Evolutionary conservation across 768 basidiomycete species (phyloP).

Genomic region (Russula olivacea): DNA sequence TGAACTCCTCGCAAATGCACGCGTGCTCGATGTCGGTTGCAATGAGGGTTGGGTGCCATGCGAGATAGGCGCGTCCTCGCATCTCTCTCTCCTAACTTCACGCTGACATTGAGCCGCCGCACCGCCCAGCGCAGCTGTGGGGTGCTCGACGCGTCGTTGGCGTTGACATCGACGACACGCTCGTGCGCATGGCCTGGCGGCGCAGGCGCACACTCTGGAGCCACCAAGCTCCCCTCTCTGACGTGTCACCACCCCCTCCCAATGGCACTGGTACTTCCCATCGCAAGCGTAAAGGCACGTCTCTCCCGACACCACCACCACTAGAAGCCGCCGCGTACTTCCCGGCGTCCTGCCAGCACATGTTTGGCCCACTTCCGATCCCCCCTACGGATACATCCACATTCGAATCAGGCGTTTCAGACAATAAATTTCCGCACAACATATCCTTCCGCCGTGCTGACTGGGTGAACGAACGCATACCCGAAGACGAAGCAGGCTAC

Average conservation of each 20-base stretch:
- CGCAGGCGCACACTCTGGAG: slow-evolving; percentile 68
- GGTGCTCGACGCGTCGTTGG: slow-evolving; percentile 66
- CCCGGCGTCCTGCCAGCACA: slow-evolving; percentile 69
- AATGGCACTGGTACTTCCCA: neutral
- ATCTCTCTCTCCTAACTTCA: neutral
- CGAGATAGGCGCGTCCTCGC: slow-evolving; percentile 27
- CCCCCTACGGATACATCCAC: slow-evolving; percentile 36
- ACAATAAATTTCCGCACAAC: slow-evolving; percentile 68
- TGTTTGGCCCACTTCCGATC: slow-evolving; percentile 68
- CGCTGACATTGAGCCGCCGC: neutral
- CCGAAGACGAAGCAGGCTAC: slow-evolving; percentile 57
- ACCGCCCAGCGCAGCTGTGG: slow-evolving; percentile 52
- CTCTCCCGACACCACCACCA: neutral
- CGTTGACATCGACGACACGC: slow-evolving; percentile 76
- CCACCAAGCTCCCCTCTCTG: slow-evolving; percentile 41
- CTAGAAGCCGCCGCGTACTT: slow-evolving; percentile 47
- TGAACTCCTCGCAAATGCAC: slow-evolving; percentile 9
- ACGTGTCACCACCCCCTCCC: slow-evolving; percentile 17
- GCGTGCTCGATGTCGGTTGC: slow-evolving; percentile 23
- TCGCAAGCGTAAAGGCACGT: slow-evolving; percentile 24
- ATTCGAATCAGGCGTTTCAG: slow-evolving; percentile 25
- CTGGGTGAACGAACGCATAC: slow-evolving; percentile 54
- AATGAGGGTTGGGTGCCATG: slow-evolving; percentile 22
- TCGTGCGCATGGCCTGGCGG: slow-evolving; percentile 74
- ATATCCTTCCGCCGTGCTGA: slow-evolving; percentile 65